Evolutionary conservation across 768 basidiomycete species (phyloP), one percentile per base, ranked within the genome.

Genomic region (Termitomyces sp.): DNA sequence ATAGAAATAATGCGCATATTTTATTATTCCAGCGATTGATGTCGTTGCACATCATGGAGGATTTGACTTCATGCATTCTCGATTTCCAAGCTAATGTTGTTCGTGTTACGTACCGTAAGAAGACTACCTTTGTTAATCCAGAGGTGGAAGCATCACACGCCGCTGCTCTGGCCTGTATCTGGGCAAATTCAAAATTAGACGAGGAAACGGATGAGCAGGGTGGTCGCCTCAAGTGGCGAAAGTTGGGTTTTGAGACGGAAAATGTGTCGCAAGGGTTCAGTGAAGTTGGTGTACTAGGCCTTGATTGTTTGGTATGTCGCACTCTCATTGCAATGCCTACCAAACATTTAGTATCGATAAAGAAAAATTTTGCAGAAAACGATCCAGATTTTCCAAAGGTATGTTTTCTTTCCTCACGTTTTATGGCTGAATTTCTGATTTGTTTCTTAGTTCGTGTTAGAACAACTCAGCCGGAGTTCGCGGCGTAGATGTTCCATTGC

Each of bases 81-180:
- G 89, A 94, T 67, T 94, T 94, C 69, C 92, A 94, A 74, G 86
- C 89, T 27, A 92, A 92, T 70, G 82, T 93, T 58, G 76, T 90
- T 55, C 84, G 90, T 39, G 83, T 92, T 29, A 84, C 83, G 14
- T 88, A 90, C 68, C 83, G 87, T 55, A 90, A 88, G 74, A 93
- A 92, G 73, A 88, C 80, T 16, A 89, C 89, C 3, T 70, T 82
- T 24, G 89, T 94, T 18, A 87, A 92, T 63, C 82, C 87, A 3
- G 83, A 85, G 29, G 68, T 70, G 42, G 86, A 90, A 55, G 77
- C 79, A 4, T 70, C 74, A 4, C 88, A 92, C 63, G 74, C 73
- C 13, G 75, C 73, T 20, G 75, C 81, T 29, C 74, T 94, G 34
- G 74, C 82, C 20, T 82, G 78, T 59, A 85, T 94, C 52, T 94